Percentiles rank a stretch among this genome's conserved stretches.
phyloP scores from a whole-genome alignment of 148 eudicot species.

The Hydrangea macrophylla region DNA sequence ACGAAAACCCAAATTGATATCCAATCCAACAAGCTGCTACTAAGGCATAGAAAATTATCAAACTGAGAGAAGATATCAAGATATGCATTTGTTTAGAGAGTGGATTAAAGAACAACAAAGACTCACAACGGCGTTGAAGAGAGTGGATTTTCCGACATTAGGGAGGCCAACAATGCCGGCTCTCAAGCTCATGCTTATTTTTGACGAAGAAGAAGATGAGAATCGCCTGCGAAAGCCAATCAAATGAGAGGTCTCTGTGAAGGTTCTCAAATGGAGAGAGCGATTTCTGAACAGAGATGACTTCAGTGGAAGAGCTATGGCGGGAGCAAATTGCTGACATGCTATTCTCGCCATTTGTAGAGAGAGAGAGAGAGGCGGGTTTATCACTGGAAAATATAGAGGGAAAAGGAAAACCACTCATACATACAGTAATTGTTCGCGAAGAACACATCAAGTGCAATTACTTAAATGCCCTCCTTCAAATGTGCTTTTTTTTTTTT shows the following conservation, averaged over 20 bases:
- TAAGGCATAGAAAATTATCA: no score
- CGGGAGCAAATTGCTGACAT: constrained; percentile 48
- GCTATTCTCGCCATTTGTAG: constrained; percentile 72
- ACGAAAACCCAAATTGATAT: no score
- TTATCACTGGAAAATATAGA: constrained; percentile 4
- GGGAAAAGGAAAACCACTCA: no score
- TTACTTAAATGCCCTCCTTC: no score
- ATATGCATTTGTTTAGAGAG: no score
- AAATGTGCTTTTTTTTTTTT: no score
- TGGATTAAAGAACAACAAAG: not conserved
- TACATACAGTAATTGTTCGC: no score
- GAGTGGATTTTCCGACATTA: constrained; percentile 97
- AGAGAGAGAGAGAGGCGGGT: not conserved
- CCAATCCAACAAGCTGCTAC: no score
- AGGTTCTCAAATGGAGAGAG: constrained; percentile 16
- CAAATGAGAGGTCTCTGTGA: constrained; percentile 14
- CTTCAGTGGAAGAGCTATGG: constrained; percentile 42
- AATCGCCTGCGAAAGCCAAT: constrained; percentile 31
- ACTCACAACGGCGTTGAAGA: constrained; percentile 96
- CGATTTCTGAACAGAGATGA: constrained; percentile 33
- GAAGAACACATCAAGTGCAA: no score
- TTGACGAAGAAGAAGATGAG: constrained; percentile 42
- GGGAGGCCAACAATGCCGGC: constrained; percentile 99
- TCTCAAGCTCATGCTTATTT: constrained; percentile 79
- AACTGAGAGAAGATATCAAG: no score